Percentiles rank a stretch among this genome's conserved stretches.
phyloP scores from a whole-genome alignment of 805 yeast species.

The Ogataea pignaliae region DNA sequence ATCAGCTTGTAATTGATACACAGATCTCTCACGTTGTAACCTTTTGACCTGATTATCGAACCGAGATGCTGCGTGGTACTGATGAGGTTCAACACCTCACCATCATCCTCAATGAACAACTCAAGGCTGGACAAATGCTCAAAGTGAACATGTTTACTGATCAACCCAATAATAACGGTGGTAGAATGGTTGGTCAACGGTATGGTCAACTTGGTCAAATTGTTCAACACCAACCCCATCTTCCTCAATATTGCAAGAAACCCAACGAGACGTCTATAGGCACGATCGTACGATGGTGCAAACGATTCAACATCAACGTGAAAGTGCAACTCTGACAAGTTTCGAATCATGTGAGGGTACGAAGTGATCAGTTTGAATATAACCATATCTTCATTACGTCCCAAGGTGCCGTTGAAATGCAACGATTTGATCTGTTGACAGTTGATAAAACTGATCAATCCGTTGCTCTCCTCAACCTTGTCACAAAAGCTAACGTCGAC shows the following conservation, averaged over 20 bases:
- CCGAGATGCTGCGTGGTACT: constrained; percentile 26
- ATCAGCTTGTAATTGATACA: constrained; percentile 23
- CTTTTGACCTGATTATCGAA: constrained; percentile 20
- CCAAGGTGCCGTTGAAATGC: constrained; percentile 25
- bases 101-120: constrained; percentile 29
- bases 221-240: constrained; percentile 24
- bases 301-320: constrained; percentile 13
- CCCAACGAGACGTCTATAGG: constrained; percentile 31
- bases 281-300: constrained; percentile 21
- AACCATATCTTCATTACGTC: constrained; percentile 31
- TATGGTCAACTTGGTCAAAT: constrained; percentile 22
- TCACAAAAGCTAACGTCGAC: constrained; percentile 28
- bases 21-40: constrained; percentile 19
- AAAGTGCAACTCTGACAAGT: constrained; percentile 24
- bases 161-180: constrained; percentile 23
- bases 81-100: constrained; percentile 23
- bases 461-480: constrained; percentile 20
- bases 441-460: constrained; percentile 23
- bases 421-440: constrained; percentile 14
- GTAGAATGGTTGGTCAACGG: constrained; percentile 31
- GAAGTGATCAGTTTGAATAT: constrained; percentile 26
- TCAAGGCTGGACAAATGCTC: constrained; percentile 26
- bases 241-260: constrained; percentile 30
- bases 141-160: constrained; percentile 27
- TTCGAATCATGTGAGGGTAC: constrained; percentile 22